Evolutionary conservation across 116 monocot genomes (phyloP).

Genomic region (Dioscorea cayenensis): DNA sequence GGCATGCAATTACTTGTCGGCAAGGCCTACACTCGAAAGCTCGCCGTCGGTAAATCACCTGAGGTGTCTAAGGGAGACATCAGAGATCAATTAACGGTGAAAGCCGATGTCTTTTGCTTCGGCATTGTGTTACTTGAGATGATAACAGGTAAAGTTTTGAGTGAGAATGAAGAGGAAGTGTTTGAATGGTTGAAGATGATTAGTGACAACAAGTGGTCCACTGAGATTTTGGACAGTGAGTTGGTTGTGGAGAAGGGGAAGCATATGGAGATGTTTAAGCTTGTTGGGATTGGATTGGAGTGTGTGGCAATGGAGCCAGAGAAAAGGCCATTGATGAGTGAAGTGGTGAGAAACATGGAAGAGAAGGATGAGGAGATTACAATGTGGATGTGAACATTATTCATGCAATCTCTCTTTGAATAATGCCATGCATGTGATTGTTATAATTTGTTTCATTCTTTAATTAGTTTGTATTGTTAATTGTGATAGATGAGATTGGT

Average conservation of each 20-base stretch:
- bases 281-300: slow-evolving; percentile 31
- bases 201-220: slow-evolving; percentile 30
- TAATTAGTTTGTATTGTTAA: no score
- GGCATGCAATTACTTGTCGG: slow-evolving; percentile 29
- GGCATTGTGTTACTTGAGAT: slow-evolving; percentile 33
- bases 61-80: slow-evolving; percentile 15
- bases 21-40: not conserved
- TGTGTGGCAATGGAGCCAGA: slow-evolving; percentile 37
- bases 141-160: slow-evolving; percentile 22
- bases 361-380: slow-evolving; percentile 12
- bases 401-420: no score
- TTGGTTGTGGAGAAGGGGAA: slow-evolving; percentile 22
- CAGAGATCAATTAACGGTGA: slow-evolving; percentile 12
- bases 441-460: no score
- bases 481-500: no score
- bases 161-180: slow-evolving; percentile 18
- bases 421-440: no score
- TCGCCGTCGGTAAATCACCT: slow-evolving; percentile 22
- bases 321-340: slow-evolving; percentile 22
- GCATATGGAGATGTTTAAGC: slow-evolving; percentile 40
- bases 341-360: slow-evolving; percentile 35
- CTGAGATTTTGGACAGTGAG: slow-evolving; percentile 38
- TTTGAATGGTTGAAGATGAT: slow-evolving; percentile 25
- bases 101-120: slow-evolving; percentile 44
- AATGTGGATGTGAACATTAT: no score